Evolutionary conservation across 2,329 filamentous ascomycete species (phyloP).

Genomic region (Sporothrix protearum): DNA sequence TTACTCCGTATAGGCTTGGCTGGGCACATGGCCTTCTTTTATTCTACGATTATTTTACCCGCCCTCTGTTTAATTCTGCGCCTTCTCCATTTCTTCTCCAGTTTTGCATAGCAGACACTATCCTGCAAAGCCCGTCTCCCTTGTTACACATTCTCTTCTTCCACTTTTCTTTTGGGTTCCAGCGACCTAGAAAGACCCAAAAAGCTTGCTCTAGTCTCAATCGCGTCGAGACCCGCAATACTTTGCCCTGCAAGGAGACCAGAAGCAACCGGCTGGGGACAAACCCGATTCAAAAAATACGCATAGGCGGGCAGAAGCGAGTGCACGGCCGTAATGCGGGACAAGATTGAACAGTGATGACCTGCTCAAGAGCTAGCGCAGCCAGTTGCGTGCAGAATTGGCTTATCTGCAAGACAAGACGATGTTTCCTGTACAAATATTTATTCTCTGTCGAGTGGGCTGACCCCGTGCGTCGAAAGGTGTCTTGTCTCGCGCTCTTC

Average conservation of each 20-base stretch:
- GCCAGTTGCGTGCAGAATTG: not conserved
- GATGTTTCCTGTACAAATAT: not conserved
- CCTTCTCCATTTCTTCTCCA: not conserved
- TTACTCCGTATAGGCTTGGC: too few species aligned
- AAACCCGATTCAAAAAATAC: not conserved
- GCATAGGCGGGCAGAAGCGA: not conserved
- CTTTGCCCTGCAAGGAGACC: not conserved
- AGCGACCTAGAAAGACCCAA: not conserved
- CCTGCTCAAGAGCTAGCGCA: constrained; percentile 7
- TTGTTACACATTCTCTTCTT: not conserved
- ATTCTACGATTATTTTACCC: not conserved
- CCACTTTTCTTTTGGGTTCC: not conserved
- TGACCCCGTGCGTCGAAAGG: not conserved
- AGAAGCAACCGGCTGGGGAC: not conserved
- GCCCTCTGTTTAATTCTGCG: not conserved
- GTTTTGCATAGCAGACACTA: not conserved
- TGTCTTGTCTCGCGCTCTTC: not conserved
- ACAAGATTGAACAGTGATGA: not conserved
- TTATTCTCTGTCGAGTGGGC: not conserved
- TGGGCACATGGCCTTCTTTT: not conserved
- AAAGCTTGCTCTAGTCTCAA: not conserved
- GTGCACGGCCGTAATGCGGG: not conserved
- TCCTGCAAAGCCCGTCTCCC: not conserved
- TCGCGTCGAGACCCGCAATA: not conserved
- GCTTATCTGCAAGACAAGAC: not conserved